Evolutionary conservation across 768 basidiomycete genomes (phyloP).

Genomic region (Mycena polygramma): DNA sequence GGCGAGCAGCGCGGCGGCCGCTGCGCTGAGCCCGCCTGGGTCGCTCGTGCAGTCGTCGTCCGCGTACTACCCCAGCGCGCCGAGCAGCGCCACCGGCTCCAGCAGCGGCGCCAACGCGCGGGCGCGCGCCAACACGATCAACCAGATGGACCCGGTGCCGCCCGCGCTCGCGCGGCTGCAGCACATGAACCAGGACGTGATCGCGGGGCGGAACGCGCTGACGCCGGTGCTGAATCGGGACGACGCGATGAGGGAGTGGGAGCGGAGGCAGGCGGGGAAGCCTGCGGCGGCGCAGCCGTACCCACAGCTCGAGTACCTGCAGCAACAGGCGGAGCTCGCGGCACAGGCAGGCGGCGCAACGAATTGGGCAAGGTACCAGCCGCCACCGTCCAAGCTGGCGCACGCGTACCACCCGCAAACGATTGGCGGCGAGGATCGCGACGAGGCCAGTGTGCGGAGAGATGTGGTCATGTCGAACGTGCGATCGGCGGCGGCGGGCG

Average conservation of each 20-base stretch:
- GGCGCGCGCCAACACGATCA: constrained; percentile 92
- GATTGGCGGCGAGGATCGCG: constrained; percentile 62
- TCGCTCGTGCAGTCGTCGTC: constrained; percentile 68
- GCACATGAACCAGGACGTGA: constrained; percentile 89
- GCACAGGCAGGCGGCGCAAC: constrained; percentile 67
- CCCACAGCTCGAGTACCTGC: constrained; percentile 90
- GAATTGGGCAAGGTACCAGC: constrained; percentile 72
- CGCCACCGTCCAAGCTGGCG: constrained; percentile 74
- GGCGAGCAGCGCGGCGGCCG: constrained; percentile 47
- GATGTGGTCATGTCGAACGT: constrained; percentile 89
- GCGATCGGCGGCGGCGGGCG: constrained; percentile 64
- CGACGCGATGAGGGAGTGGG: constrained; percentile 97
- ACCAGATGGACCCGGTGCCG: constrained; percentile 92
- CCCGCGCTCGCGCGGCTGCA: constrained; percentile 92
- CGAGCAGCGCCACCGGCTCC: neutral
- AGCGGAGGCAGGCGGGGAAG: constrained; percentile 85
- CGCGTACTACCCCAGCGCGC: constrained; percentile 68
- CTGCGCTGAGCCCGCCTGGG: constrained; percentile 43
- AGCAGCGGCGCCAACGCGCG: constrained; percentile 54
- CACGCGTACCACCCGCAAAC: constrained; percentile 77
- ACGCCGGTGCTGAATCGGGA: constrained; percentile 96
- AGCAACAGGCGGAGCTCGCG: constrained; percentile 92
- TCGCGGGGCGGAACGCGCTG: constrained; percentile 82
- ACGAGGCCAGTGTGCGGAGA: constrained; percentile 54
- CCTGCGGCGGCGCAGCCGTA: constrained; percentile 81